Conservation (phyloP, 192 early-diverging fungal genomes). For the Cetraspora pellucida region DNA sequence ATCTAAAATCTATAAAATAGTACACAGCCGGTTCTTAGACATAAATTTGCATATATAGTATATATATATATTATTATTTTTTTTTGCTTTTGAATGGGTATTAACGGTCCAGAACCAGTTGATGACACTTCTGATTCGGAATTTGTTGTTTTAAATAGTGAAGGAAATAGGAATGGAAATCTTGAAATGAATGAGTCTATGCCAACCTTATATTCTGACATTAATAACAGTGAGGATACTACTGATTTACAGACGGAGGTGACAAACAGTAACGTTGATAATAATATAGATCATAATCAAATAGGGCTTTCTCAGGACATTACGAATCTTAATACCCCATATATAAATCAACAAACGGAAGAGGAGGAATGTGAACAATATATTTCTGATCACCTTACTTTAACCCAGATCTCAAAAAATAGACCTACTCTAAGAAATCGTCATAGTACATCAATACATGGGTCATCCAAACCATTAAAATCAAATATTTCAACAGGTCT, state of each 20-base stretch:
- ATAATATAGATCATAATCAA: neutral
- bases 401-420: neutral
- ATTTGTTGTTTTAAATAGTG: constrained; percentile 9
- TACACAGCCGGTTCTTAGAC: neutral
- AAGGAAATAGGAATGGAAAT: constrained; percentile 7
- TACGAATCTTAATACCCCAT: neutral
- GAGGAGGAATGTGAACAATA: neutral
- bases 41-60: neutral
- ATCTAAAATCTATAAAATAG: too few relatives aligned
- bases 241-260: neutral
- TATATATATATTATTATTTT: neutral
- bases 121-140: constrained; percentile 16
- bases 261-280: neutral
- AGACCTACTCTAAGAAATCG: neutral
- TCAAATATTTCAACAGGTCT: neutral
- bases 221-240: neutral
- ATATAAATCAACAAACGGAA: neutral
- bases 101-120: constrained; percentile 2
- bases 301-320: too few relatives aligned
- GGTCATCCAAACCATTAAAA: neutral
- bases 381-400: neutral
- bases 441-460: neutral
- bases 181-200: neutral
- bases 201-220: neutral
- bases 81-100: constrained; percentile 12